phyloP scores from a whole-genome alignment of 2,329 filamentous ascomycete genomes.

The Massarina eburnea region DNA sequence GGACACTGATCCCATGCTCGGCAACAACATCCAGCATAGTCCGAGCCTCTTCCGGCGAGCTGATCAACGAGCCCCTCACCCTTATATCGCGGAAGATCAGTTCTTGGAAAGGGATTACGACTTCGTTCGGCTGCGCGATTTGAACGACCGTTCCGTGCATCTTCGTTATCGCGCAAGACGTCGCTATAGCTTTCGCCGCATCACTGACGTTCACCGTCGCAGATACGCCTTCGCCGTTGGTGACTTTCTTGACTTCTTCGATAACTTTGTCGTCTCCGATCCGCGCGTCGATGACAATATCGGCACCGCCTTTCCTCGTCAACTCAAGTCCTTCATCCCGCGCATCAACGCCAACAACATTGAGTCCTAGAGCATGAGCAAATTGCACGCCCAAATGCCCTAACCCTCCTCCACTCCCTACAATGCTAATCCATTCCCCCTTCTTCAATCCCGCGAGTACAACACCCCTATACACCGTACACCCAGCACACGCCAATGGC shows the following conservation, averaged over 20 bases:
- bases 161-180: slow-evolving; percentile 58
- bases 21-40: slow-evolving; percentile 53
- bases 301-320: slow-evolving; percentile 51
- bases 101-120: slow-evolving; percentile 48
- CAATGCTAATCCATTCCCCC: slow-evolving; percentile 74
- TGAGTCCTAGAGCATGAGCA: slow-evolving; percentile 81
- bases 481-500: slow-evolving; percentile 30
- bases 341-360: slow-evolving; percentile 76
- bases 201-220: slow-evolving; percentile 59
- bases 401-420: slow-evolving; percentile 79
- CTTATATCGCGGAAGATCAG: slow-evolving; percentile 58
- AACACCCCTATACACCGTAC: slow-evolving; percentile 75
- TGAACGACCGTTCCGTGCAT: slow-evolving; percentile 63
- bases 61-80: slow-evolving; percentile 52
- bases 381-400: slow-evolving; percentile 79
- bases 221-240: slow-evolving; percentile 53
- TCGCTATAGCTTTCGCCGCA: slow-evolving; percentile 51
- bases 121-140: slow-evolving; percentile 55
- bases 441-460: slow-evolving; percentile 70
- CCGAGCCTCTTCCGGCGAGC: slow-evolving; percentile 47
- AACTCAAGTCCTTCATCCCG: slow-evolving; percentile 65
- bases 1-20: slow-evolving; percentile 51
- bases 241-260: slow-evolving; percentile 51
- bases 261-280: slow-evolving; percentile 52
- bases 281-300: slow-evolving; percentile 56